Evolutionary conservation across 1,139 yeast genomes (phyloP).

Genomic region (Debaryomyces singareniensis): DNA sequence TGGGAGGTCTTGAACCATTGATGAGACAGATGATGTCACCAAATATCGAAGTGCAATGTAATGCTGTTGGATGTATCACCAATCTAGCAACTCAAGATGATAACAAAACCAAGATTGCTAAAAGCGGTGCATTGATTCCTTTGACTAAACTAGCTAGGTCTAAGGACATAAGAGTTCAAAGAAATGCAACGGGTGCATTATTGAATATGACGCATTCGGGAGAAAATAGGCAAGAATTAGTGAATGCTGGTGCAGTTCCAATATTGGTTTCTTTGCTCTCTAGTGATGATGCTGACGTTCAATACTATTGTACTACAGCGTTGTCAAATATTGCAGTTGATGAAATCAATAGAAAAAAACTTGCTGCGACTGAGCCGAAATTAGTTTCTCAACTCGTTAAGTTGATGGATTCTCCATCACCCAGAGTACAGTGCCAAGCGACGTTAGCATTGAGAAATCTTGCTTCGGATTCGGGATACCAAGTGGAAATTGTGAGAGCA

Average conservation of each 20-base stretch:
- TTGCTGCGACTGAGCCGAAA: slow-evolving; percentile 92
- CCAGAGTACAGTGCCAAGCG: slow-evolving; percentile 97
- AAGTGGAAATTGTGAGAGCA: slow-evolving; percentile 89
- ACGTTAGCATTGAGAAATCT: slow-evolving; percentile 91
- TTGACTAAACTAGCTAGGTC: slow-evolving; percentile 90
- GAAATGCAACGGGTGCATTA: slow-evolving; percentile 97
- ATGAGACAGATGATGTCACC: slow-evolving; percentile 97
- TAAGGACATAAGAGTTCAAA: slow-evolving; percentile 90
- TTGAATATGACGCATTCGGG: slow-evolving; percentile 97
- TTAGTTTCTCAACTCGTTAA: slow-evolving; percentile 81
- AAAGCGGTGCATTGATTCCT: slow-evolving; percentile 94
- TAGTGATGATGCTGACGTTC: slow-evolving; percentile 91
- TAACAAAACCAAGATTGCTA: slow-evolving; percentile 91
- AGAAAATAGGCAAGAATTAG: slow-evolving; percentile 93
- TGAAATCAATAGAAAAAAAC: slow-evolving; percentile 78
- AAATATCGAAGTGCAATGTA: slow-evolving; percentile 96
- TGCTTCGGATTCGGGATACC: slow-evolving; percentile 91
- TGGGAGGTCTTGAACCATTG: slow-evolving; percentile 96
- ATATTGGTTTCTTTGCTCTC: slow-evolving; percentile 85
- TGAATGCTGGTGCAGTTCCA: slow-evolving; percentile 97
- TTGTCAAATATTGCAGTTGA: slow-evolving; percentile 96
- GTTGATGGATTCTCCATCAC: slow-evolving; percentile 87
- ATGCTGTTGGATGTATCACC: slow-evolving; percentile 98
- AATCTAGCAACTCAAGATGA: slow-evolving; percentile 98
- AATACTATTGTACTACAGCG: slow-evolving; percentile 97